These are phyloP conservation scores for Infundibulicybe gibba DNA, from an alignment of 768 basidiomycete genomes.

Conservation along the genomic window DNA sequence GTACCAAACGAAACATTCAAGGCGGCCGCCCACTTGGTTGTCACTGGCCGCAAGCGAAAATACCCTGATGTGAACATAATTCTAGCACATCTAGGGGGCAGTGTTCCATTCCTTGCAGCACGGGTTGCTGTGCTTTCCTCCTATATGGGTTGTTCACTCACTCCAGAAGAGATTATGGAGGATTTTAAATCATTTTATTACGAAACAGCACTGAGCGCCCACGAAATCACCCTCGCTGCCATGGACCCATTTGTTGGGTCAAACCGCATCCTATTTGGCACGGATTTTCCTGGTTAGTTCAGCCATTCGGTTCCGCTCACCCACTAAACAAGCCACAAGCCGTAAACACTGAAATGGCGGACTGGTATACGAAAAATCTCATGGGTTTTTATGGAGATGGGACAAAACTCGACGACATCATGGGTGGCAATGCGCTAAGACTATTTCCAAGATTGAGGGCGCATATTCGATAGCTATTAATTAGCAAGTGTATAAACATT, in stretches of 20 bases:
- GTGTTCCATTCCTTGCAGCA: slow-evolving; percentile 57
- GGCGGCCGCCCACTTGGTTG: slow-evolving; percentile 74
- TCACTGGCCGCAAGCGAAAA: slow-evolving; percentile 62
- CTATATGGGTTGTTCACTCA: slow-evolving; percentile 68
- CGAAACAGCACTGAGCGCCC: slow-evolving; percentile 66
- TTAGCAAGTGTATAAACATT: no score
- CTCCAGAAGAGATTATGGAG: slow-evolving; percentile 58
- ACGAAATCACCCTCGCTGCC: slow-evolving; percentile 45
- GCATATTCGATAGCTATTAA: not conserved
- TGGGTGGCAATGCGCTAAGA: slow-evolving; percentile 45
- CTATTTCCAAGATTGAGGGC: slow-evolving; percentile 36
- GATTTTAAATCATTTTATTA: slow-evolving; percentile 75
- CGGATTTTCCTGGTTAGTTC: slow-evolving; percentile 68
- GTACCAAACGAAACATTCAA: slow-evolving; percentile 83
- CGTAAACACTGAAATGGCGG: slow-evolving; percentile 48
- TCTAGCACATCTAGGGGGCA: slow-evolving; percentile 75
- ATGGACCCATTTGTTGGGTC: slow-evolving; percentile 46
- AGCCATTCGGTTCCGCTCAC: not conserved
- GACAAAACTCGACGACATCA: slow-evolving; percentile 36
- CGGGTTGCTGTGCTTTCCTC: slow-evolving; percentile 66
- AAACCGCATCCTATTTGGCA: slow-evolving; percentile 64
- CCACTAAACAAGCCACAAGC: slow-evolving; percentile 32
- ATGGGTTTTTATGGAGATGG: slow-evolving; percentile 40
- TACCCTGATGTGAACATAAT: slow-evolving; percentile 60
- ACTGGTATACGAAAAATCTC: slow-evolving; percentile 60